Base-by-base conservation (phyloP, 2,329 filamentous ascomycete genomes). In the Aspergillus sp. region DNA sequence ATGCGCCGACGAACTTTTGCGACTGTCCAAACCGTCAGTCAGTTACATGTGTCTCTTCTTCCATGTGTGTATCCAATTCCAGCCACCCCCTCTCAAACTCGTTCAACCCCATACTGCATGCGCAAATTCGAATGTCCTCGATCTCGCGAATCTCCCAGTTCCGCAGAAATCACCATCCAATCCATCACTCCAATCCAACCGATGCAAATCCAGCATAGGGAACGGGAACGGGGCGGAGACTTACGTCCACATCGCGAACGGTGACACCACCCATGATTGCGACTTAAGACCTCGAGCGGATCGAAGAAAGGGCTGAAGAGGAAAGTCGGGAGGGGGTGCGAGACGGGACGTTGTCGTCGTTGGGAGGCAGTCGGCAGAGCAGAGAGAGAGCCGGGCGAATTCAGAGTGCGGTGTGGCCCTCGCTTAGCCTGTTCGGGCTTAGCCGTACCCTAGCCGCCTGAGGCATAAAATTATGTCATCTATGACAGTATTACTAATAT, bases 1-100 rank as follows among this genome's bases (percentile, higher is more conserved):
- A 80, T 55, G 73, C 71, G 49, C 63, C 61, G 60, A 80, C 78
- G 71, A 80, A 80, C 66, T 79, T 78, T 63, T 77, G 73, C 57
- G 75, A 74, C 71, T 74, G 49, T 55, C 44, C 45, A 40, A 42
- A 30, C 31, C 16, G 31, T 39, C 33, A 37, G 47, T 49, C 29
- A 24, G n/a, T 24, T 14, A 24, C 29, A 32, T 31, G 19, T 12
- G 26, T 15, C 8, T 12, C 7, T 25, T 17, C 11, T 12, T 27
- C 15, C 8, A 15, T n/a, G 13, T 13, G 15, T 24, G 22, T 12
- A 22, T 22, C 19, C 19, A 22, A 22, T 22, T 22, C 19, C 19
- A n/a, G n/a, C n/a, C n/a, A n/a, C n/a, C n/a, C n/a, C n/a, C n/a
- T n/a, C n/a, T n/a, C n/a, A n/a, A n/a, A n/a, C n/a, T n/a, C n/a